Evolutionary conservation across 371 early-diverging fungal genomes (phyloP).

Genomic region (Blyttiomyces sp.): DNA sequence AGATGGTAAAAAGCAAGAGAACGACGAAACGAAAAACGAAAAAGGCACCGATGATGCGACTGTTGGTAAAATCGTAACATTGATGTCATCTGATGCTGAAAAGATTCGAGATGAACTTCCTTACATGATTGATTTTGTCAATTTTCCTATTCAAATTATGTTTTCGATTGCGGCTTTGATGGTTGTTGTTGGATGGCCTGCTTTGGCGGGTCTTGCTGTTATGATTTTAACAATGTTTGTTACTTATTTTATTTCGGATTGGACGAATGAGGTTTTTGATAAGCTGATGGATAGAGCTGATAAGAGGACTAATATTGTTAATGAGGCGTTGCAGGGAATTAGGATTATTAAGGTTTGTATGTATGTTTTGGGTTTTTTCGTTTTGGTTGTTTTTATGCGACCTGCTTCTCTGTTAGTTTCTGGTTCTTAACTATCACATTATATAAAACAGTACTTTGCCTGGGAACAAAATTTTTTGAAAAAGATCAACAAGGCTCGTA

Average conservation of each 20-base stretch:
- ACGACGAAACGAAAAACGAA: background rate
- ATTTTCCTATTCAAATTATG: conserved; percentile 3
- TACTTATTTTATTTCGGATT: background rate
- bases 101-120: conserved; percentile 4
- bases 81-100: conserved; percentile 22
- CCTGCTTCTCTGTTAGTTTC: background rate
- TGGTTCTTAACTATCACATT: too few species aligned
- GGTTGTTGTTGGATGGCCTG: conserved; percentile 25
- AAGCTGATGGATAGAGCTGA: conserved; percentile 21
- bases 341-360: conserved; percentile 29
- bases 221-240: conserved; percentile 17
- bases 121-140: background rate
- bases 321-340: conserved; percentile 35
- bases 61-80: conserved; percentile 39
- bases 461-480: conserved; percentile 42
- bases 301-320: conserved; percentile 18
- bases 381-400: background rate
- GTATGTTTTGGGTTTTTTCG: background rate
- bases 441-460: conserved; percentile 23
- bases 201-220: conserved; percentile 23
- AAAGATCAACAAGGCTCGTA: conserved; percentile 30
- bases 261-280: background rate
- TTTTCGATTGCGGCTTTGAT: conserved; percentile 9
- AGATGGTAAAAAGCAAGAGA: background rate
- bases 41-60: conserved; percentile 7